Base-by-base conservation (phyloP, 1,284 basidiomycete species). In the Omphalotus olearius region DNA sequence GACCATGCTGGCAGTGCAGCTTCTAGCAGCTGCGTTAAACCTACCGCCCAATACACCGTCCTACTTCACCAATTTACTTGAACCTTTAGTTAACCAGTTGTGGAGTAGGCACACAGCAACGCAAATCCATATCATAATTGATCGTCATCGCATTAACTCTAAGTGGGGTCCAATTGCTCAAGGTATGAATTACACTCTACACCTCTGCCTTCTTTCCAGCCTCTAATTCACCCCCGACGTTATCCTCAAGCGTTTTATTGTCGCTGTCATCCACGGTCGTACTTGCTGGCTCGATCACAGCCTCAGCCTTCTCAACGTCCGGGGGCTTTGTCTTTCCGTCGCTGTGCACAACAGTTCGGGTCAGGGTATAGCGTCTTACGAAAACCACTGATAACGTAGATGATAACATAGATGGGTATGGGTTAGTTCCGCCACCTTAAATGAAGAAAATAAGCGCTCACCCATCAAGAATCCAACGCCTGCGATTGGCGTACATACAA, bases 391-490 rank as follows among this genome's bases (percentile, higher is more conserved):
- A 9, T 48, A 23, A 36, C 18, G 48, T 39, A 50, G 33, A 30
- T 14, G 28, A 16, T 38, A 36, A 25, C 42, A 20, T 35, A 35
- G 16, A 30, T 54, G 33, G 30, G 46, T 33, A 30, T 54, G 33
- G 30, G 46, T 33, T 41, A 14, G 26, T 33, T 35, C 36, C 36
- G 25, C 16, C 45, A 23, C 41, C 18, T 13, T 36, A 47, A 33
- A 45, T n/a, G 43, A 14, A 67, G 30, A 33, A 33, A 33, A 33
- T 33, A 33, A 33, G 30, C 14, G 47, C 76, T 59, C 56, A 83
- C 82, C 71, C 66, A 87, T 69, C 25, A 89, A 56, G 56, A 88
- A 71, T 17, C 75, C 74, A 26, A 72, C 69, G n/a, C 80, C 84
- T 14, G 77, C 39, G 13, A 88, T 62, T 0, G 86, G 84, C 4